A percentile compares a stretch with the other conserved stretches of the same genome.
Evolutionary conservation across 345 rosid genomes (phyloP).

Genomic region (Capsella bursapastoris): DNA sequence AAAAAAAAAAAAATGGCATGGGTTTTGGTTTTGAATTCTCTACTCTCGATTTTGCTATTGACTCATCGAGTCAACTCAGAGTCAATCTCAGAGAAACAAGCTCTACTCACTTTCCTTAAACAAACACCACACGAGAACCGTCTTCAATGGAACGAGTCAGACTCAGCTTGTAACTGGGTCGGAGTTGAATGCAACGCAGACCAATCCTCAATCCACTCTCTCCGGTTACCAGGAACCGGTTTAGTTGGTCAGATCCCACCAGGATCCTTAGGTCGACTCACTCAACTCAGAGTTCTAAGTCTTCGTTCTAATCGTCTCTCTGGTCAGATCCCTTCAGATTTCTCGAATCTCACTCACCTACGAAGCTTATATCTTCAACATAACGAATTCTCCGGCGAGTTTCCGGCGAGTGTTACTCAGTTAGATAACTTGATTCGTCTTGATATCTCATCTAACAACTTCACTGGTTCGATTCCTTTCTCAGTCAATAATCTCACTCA

Average conservation of each 20-base stretch:
- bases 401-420: conserved; percentile 63
- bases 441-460: conserved; percentile 83
- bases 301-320: conserved; percentile 82
- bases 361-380: conserved; percentile 77
- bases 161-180: conserved; percentile 82
- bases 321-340: conserved; percentile 84
- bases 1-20: conserved; percentile 46
- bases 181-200: conserved; percentile 73
- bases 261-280: conserved; percentile 69
- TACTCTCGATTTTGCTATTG: conserved; percentile 44
- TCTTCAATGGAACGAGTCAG: conserved; percentile 73
- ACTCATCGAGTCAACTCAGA: conserved; percentile 61
- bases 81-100: conserved; percentile 75
- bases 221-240: conserved; percentile 88
- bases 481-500: conserved; percentile 71
- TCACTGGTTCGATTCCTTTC: conserved; percentile 74
- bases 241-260: conserved; percentile 76
- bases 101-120: conserved; percentile 72
- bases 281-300: conserved; percentile 81
- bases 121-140: conserved; percentile 69
- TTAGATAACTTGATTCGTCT: conserved; percentile 67
- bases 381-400: conserved; percentile 66
- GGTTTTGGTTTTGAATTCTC: conserved; percentile 31
- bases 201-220: conserved; percentile 56
- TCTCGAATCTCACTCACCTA: conserved; percentile 70